These are phyloP conservation scores for Termitomyces sp. DNA, from an alignment of 1,284 basidiomycete species.

Conservation along the genomic window DNA sequence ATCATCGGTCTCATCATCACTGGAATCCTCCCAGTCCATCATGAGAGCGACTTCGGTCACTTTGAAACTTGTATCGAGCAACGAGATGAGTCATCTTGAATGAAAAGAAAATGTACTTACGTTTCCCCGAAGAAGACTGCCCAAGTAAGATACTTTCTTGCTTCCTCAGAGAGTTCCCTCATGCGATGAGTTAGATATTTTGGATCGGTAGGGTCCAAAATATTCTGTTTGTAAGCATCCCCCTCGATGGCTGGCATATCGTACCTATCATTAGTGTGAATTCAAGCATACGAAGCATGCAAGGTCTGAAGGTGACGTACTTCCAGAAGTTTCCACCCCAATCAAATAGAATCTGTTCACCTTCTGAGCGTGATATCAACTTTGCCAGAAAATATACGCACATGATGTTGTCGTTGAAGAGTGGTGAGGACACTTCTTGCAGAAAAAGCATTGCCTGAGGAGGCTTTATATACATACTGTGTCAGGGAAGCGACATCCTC, in stretches of 20 bases:
- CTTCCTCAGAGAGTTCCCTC: constrained; percentile 57
- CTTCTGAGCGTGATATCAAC: constrained; percentile 2
- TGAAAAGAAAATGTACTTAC: constrained; percentile 29
- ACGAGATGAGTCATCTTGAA: neutral
- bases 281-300: neutral
- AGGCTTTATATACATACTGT: constrained; percentile 48
- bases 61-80: constrained; percentile 46
- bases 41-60: constrained; percentile 64
- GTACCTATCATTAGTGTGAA: constrained; percentile 31
- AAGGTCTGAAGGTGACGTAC: constrained; percentile 32
- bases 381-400: constrained; percentile 21
- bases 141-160: constrained; percentile 61
- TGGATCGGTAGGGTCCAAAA: constrained; percentile 54
- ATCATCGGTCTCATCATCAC: constrained; percentile 51
- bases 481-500: constrained; percentile 52
- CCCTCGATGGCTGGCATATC: constrained; percentile 52
- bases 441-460: constrained; percentile 64
- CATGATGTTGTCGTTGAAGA: constrained; percentile 52
- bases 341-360: constrained; percentile 48
- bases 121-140: constrained; percentile 67
- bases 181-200: constrained; percentile 57
- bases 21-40: constrained; percentile 66
- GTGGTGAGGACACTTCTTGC: constrained; percentile 55
- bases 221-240: constrained; percentile 44
- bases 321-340: constrained; percentile 60